Conservation (phyloP, 768 basidiomycete species). For the Lactarius sanguifluus region DNA sequence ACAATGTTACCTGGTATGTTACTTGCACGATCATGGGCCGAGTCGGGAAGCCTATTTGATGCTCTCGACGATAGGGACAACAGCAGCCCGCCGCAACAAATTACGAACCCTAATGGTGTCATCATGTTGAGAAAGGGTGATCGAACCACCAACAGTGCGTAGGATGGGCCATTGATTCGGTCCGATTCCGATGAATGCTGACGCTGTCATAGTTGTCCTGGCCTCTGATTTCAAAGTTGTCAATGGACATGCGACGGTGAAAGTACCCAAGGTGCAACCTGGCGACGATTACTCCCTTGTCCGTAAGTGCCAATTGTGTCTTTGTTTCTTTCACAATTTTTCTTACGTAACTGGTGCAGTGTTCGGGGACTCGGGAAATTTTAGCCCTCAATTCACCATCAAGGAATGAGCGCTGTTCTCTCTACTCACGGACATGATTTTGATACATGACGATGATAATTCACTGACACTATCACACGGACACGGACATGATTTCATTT, state of each 20-base stretch:
- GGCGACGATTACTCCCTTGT: slow-evolving; percentile 13
- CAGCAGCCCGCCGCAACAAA: slow-evolving; percentile 20
- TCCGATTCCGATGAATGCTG: not conserved
- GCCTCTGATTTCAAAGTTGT: slow-evolving; percentile 12
- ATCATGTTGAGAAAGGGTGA: slow-evolving; percentile 5
- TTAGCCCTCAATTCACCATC: slow-evolving; percentile 36
- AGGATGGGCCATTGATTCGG: not conserved
- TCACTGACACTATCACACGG: not conserved
- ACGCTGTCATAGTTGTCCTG: not conserved
- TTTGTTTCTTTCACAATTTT: not conserved
- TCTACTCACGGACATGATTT: not conserved
- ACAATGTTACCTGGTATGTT: slow-evolving; percentile 38
- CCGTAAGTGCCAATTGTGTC: slow-evolving; percentile 8
- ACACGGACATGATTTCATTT: not conserved
- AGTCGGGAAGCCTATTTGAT: not conserved
- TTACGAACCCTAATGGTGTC: slow-evolving; percentile 32
- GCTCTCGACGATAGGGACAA: not conserved
- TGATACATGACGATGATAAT: slow-evolving; percentile 1
- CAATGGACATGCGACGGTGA: slow-evolving; percentile 15
- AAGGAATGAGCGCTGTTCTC: not conserved
- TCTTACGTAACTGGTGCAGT: slow-evolving; percentile 29
- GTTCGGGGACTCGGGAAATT: slow-evolving; percentile 38
- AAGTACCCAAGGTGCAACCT: slow-evolving; percentile 14
- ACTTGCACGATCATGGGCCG: too few relatives aligned
- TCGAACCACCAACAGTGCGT: not conserved